Conservation (phyloP, 805 yeast species). For the Cyberlindnera euphorbiiphila region DNA sequence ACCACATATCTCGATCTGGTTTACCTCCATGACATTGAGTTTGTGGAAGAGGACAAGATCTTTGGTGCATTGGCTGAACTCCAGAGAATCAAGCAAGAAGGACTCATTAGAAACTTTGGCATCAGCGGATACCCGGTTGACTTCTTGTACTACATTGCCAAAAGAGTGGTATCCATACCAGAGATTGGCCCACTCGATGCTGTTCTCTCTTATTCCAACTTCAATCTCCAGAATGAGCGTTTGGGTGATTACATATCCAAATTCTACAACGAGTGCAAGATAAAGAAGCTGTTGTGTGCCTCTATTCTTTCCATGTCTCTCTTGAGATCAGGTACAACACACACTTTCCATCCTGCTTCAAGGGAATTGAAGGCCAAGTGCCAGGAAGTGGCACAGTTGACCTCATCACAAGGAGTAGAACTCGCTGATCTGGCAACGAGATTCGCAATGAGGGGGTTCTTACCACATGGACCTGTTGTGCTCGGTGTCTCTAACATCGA, state of each 20-base stretch:
- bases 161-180: conserved; percentile 29
- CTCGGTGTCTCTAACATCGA: conserved; percentile 66
- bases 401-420: conserved; percentile 43
- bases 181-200: conserved; percentile 67
- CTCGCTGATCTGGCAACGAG: conserved; percentile 80
- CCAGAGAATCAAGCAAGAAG: conserved; percentile 56
- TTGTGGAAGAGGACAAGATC: conserved; percentile 52
- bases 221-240: conserved; percentile 72
- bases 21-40: conserved; percentile 87
- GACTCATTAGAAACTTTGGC: conserved; percentile 64
- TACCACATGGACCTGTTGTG: conserved; percentile 51
- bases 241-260: conserved; percentile 44
- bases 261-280: conserved; percentile 49
- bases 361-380: conserved; percentile 46
- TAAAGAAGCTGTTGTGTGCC: conserved; percentile 66
- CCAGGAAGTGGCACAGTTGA: conserved; percentile 37
- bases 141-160: conserved; percentile 53
- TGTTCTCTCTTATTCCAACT: conserved; percentile 73
- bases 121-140: conserved; percentile 85
- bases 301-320: conserved; percentile 88
- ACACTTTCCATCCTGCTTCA: conserved; percentile 78
- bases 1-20: conserved; percentile 76
- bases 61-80: conserved; percentile 62
- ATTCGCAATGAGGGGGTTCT: conserved; percentile 53
- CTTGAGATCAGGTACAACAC: conserved; percentile 63